Conservation (phyloP, 345 rosid genomes). For the Psidium guajava region DNA sequence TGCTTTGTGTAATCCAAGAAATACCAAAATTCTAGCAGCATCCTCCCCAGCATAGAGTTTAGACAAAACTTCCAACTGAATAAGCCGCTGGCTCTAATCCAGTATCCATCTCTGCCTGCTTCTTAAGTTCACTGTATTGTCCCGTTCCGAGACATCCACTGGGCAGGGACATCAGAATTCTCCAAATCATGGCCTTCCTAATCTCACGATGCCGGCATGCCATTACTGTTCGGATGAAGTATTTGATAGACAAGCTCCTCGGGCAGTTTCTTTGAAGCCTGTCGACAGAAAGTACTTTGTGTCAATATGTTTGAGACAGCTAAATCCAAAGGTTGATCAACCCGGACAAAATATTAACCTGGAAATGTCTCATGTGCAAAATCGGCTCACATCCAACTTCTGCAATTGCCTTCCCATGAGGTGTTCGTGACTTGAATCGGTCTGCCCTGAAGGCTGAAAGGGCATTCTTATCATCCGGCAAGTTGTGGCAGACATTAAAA, state of each 20-base stretch:
- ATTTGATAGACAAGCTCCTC: slow-evolving; percentile 54
- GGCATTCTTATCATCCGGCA: slow-evolving; percentile 43
- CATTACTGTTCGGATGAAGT: slow-evolving; percentile 8
- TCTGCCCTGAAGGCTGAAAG: slow-evolving; percentile 51
- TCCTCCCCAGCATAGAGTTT: background rate
- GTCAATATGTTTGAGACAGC: background rate
- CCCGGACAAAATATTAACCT: slow-evolving; percentile 61
- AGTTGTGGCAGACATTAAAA: slow-evolving; percentile 53
- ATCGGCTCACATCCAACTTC: slow-evolving; percentile 96
- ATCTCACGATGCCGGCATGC: background rate
- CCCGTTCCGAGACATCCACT: background rate
- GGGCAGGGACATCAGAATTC: background rate
- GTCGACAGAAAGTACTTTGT: background rate
- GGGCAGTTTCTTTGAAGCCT: slow-evolving; percentile 73
- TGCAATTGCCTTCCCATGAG: slow-evolving; percentile 79
- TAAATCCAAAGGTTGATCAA: slow-evolving; percentile 1
- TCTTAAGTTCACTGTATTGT: background rate
- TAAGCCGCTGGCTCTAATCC: background rate
- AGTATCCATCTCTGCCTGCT: background rate
- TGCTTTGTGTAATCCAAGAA: background rate
- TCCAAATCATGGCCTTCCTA: background rate
- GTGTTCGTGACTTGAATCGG: slow-evolving; percentile 51
- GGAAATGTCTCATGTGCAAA: slow-evolving; percentile 97
- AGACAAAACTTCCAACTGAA: background rate
- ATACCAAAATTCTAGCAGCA: background rate